Evolutionary conservation across 2,329 filamentous ascomycete genomes (phyloP).

Genomic region (Cyclaneusma minus): DNA sequence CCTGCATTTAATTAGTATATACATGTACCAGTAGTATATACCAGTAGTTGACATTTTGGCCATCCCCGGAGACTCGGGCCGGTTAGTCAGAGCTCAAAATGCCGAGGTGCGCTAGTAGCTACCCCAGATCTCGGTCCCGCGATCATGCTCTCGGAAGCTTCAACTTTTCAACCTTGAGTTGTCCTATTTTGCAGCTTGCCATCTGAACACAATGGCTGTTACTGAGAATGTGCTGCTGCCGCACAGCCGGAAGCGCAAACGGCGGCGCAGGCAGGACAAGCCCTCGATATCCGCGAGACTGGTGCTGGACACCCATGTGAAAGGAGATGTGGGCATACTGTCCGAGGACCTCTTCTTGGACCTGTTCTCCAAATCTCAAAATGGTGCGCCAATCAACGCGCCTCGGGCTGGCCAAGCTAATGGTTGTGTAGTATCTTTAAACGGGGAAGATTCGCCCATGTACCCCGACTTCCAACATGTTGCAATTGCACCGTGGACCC

Average conservation of each 20-base stretch:
- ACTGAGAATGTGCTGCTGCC: no score
- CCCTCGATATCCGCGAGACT: constrained; percentile 65
- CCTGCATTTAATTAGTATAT: no score
- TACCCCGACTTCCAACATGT: constrained; percentile 39
- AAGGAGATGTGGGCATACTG: constrained; percentile 70
- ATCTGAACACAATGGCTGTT: no score
- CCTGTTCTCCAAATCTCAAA: constrained; percentile 45
- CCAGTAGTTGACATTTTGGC: no score
- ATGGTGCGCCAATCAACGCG: constrained; percentile 8
- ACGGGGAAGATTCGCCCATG: constrained; percentile 10
- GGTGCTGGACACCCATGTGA: constrained; percentile 71
- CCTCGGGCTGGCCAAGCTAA: constrained; percentile 9
- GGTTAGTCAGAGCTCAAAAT: no score
- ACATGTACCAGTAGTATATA: no score
- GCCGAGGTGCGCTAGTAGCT: no score
- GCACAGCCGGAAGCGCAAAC: constrained; percentile 23
- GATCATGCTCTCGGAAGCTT: no score
- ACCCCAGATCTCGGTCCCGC: no score
- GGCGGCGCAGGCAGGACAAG: constrained; percentile 50
- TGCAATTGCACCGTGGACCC: constrained; percentile 60
- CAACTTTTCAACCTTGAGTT: no score
- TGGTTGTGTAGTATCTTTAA: constrained; percentile 6
- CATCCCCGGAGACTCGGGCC: no score
- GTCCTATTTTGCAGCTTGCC: no score
- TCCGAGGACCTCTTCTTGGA: constrained; percentile 77